These are phyloP conservation scores for Davidsoniella neocaledoniae DNA, from an alignment of 2,329 filamentous ascomycete genomes.

Conservation along the genomic window DNA sequence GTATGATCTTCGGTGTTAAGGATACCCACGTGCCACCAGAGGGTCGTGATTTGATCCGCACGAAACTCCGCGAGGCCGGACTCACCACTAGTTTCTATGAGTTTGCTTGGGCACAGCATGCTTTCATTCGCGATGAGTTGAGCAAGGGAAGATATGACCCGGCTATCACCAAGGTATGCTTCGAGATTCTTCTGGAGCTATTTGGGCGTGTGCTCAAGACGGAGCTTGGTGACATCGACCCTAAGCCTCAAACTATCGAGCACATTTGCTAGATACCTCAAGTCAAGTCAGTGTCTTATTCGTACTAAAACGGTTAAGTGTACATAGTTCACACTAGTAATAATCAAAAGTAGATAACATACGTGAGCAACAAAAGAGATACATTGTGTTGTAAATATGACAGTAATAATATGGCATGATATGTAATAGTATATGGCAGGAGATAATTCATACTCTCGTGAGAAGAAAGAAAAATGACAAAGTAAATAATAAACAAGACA, in stretches of 20 bases:
- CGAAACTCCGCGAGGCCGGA: conserved; percentile 61
- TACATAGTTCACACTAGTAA: neutral
- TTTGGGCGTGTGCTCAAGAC: conserved; percentile 64
- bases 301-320: neutral
- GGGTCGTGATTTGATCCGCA: conserved; percentile 69
- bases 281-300: neutral
- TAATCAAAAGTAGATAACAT: neutral
- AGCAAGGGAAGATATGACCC: conserved; percentile 91
- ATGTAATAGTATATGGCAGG: conserved; percentile 13
- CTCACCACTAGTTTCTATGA: conserved; percentile 71
- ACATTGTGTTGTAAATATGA: neutral
- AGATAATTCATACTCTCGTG: conserved; percentile 3
- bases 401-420: neutral
- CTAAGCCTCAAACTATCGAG: conserved; percentile 44
- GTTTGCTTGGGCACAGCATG: conserved; percentile 85
- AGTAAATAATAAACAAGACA: neutral
- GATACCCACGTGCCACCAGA: conserved; percentile 78
- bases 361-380: neutral
- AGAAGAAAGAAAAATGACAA: neutral
- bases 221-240: conserved; percentile 56
- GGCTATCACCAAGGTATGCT: conserved; percentile 71
- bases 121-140: conserved; percentile 83
- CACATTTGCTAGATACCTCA: conserved; percentile 47
- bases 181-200: conserved; percentile 75
- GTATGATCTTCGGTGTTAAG: conserved; percentile 83